phyloP scores from a whole-genome alignment of 2,329 filamentous ascomycete genomes.

The Alternaria tenuissima region DNA sequence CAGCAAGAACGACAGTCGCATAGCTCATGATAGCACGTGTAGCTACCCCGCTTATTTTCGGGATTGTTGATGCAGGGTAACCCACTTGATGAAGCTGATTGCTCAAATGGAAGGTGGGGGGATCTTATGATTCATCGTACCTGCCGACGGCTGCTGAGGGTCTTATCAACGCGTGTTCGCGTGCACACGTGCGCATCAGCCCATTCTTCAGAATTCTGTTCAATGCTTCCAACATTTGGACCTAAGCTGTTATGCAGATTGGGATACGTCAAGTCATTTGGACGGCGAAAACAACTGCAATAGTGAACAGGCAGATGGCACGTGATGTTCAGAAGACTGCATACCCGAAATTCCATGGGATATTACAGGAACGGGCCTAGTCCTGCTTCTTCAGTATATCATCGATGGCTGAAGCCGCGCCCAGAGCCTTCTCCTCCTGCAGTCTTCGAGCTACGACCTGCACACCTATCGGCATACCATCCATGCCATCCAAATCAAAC shows the following conservation, averaged over 20 bases:
- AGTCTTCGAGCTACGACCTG: slow-evolving; percentile 48
- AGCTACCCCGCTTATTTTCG: slow-evolving; percentile 24
- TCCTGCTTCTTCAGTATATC: slow-evolving; percentile 5
- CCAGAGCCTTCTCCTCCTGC: slow-evolving; percentile 51
- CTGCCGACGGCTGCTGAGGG: slow-evolving; percentile 16
- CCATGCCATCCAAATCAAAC: slow-evolving; percentile 43
- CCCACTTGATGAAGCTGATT: slow-evolving; percentile 3
- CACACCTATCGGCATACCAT: slow-evolving; percentile 50
- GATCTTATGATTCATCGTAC: slow-evolving; percentile 12
- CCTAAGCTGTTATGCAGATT: neutral
- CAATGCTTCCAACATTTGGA: neutral
- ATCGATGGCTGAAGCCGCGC: slow-evolving; percentile 45
- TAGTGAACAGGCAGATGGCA: neutral
- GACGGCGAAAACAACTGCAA: neutral
- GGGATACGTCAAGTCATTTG: neutral
- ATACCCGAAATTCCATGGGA: neutral
- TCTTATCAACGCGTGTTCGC: slow-evolving; percentile 25
- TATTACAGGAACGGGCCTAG: neutral
- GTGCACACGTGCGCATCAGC: slow-evolving; percentile 20
- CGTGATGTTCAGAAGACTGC: neutral
- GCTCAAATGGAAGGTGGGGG: slow-evolving; percentile 16
- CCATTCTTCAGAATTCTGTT: neutral
- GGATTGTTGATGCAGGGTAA: neutral
- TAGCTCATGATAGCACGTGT: slow-evolving; percentile 14
- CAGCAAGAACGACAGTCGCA: neutral